Evolutionary conservation across 2,329 filamentous ascomycete species (phyloP).

Genomic region (Ceratocystis colombiana): DNA sequence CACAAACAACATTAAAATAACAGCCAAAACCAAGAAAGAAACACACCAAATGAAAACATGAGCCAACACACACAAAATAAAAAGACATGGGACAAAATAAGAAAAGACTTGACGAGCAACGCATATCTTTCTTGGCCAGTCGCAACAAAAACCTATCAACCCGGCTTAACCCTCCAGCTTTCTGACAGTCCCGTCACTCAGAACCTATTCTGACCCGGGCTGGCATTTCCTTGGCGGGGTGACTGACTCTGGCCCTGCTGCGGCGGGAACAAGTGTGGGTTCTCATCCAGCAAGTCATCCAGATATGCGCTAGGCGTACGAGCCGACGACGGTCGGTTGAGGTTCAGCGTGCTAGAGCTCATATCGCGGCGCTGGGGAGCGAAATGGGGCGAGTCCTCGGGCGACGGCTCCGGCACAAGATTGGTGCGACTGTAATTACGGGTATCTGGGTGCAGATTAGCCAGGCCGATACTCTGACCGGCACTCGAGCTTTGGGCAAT

Average conservation of each 20-base stretch:
- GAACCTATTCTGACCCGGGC: constrained; percentile 3
- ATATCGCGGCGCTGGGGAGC: constrained; percentile 39
- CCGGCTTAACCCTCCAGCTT: background rate
- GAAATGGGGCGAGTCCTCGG: constrained; percentile 55
- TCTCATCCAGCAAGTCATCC: constrained; percentile 78
- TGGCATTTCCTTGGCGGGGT: constrained; percentile 11
- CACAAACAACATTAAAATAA: background rate
- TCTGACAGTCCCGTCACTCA: background rate
- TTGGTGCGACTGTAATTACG: constrained; percentile 39
- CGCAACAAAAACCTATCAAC: too few relatives aligned
- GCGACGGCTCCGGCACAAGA: constrained; percentile 40
- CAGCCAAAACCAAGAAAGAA: background rate
- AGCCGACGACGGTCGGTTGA: constrained; percentile 45
- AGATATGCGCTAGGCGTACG: constrained; percentile 81
- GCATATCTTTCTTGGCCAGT: too few relatives aligned
- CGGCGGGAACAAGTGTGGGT: constrained; percentile 44
- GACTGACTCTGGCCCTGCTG: constrained; percentile 17
- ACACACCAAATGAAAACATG: background rate
- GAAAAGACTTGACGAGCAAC: too few relatives aligned
- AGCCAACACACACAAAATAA: background rate
- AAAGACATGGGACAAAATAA: background rate
- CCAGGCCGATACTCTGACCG: constrained; percentile 48
- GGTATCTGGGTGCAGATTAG: constrained; percentile 51
- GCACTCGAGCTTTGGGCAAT: constrained; percentile 28
- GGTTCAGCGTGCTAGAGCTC: constrained; percentile 57